Base-by-base conservation (phyloP, 495 filamentous ascomycete species). In the Hypomontagnella submonticulosa region DNA sequence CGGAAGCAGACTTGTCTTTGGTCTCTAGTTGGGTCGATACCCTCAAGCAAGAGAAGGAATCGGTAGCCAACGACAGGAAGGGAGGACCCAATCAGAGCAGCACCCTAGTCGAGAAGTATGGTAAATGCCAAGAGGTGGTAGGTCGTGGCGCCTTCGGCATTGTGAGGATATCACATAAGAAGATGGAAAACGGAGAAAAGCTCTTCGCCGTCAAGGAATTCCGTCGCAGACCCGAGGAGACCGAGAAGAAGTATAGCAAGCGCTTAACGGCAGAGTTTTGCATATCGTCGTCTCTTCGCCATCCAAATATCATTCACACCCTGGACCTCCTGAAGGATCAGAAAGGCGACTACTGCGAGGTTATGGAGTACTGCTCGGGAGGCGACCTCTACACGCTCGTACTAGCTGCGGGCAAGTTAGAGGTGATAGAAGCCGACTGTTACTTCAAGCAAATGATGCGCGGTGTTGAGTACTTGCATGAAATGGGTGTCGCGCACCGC, bases 401-500 rank as follows among this genome's bases (percentile, higher is more conserved):
- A 19, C 88, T 99, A 43, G 87, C 94, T 9, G 92, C 94, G 18
- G 92, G 92, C 23, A 97, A 96, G 73, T 85, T 99, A 46, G 95
- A 98, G 70, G 93, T 96, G 56, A 75, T 84, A 38, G 95, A 99
- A 75, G 95, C 95, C 23, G 95, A 99, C 77, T 99, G 95, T 79
- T 96, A 93, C 75, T 99, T 99, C 84, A 97, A 98, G 80, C 95
- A 99, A 76, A 86, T 99, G 69, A 98, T 99, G 96, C 92, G 96
- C 48, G 95, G 96, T 30, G 96, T 99, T 41, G 93, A 98, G 75
- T 99, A 99, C 76, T 92, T 99, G 86, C 95, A 99, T 76, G 95
- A 98, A 71, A 99, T 99, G 95, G 95, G 95, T 18, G 95, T 99
- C 36, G 94, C 95, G 7, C 95, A 99, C 75, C 91, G 95, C 65